Percentiles rank a stretch among this genome's conserved stretches.
Conservation (phyloP, 805 yeast species). For the Candida koratica region DNA sequence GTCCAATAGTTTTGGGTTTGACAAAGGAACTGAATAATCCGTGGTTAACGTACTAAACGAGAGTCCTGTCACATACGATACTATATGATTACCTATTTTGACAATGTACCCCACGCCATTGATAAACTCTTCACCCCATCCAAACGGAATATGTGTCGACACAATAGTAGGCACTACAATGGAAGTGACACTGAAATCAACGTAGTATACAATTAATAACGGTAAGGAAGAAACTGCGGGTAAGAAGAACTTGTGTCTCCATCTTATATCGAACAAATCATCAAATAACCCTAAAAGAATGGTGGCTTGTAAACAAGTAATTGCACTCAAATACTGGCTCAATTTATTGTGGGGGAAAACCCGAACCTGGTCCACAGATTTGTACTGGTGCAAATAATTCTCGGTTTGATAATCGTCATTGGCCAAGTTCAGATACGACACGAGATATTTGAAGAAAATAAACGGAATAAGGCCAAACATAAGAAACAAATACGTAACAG, state of each 20-base stretch:
- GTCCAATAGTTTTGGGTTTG: conserved; percentile 54
- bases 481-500: conserved; percentile 71
- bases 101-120: conserved; percentile 20
- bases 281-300: conserved; percentile 85
- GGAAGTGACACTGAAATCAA: conserved; percentile 89
- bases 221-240: conserved; percentile 96
- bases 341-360: conserved; percentile 77
- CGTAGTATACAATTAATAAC: conserved; percentile 81
- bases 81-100: conserved; percentile 28
- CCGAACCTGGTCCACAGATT: conserved; percentile 25
- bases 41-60: conserved; percentile 34
- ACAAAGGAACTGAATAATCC: conserved; percentile 35
- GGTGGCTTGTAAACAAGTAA: conserved; percentile 79
- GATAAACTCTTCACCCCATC: conserved; percentile 24
- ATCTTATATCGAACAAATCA: conserved; percentile 90
- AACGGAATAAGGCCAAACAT: conserved; percentile 88
- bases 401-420: conserved; percentile 32
- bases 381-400: conserved; percentile 34
- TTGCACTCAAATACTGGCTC: conserved; percentile 81
- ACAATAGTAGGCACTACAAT: conserved; percentile 76
- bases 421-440: conserved; percentile 39
- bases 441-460: conserved; percentile 72
- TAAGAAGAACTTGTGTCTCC: conserved; percentile 95
- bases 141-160: conserved; percentile 25
- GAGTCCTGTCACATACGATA: conserved; percentile 33